A percentile compares a stretch with the other conserved stretches of the same genome.
Conservation (phyloP, 2,329 filamentous ascomycete species). For the Coniella vitis region DNA sequence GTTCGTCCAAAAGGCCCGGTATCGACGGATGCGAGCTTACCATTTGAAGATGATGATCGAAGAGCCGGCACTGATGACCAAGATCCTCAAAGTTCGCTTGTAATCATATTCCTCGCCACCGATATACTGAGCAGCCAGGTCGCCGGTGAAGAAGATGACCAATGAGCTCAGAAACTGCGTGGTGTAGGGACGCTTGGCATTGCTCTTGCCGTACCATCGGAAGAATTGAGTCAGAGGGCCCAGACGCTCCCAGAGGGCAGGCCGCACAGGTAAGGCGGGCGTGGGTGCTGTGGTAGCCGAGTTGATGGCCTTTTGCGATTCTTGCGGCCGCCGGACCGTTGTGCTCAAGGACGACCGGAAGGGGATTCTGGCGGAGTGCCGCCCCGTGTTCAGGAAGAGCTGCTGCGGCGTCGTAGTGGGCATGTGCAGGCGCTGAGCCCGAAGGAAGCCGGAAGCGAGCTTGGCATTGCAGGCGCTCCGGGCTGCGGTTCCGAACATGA, state of each 20-base stretch:
- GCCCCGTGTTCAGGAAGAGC: background rate
- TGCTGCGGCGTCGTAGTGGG: background rate
- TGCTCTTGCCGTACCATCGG: conserved; percentile 60
- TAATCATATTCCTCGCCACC: conserved; percentile 58
- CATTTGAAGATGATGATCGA: conserved; percentile 77
- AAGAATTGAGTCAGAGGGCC: conserved; percentile 48
- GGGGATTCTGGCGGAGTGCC: background rate
- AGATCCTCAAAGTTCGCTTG: conserved; percentile 59
- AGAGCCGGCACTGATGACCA: conserved; percentile 65
- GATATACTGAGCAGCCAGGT: conserved; percentile 70
- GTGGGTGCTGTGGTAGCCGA: conserved; percentile 29
- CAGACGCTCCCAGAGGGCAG: conserved; percentile 49
- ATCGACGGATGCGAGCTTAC: conserved; percentile 38
- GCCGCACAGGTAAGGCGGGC: conserved; percentile 28
- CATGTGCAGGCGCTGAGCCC: conserved; percentile 1
- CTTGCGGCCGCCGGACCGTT: background rate
- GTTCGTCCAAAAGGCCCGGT: background rate
- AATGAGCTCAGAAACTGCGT: conserved; percentile 73
- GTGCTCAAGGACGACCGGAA: background rate
- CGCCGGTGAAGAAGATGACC: conserved; percentile 71
- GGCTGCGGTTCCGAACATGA: conserved; percentile 1
- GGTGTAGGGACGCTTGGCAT: conserved; percentile 62
- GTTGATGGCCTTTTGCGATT: conserved; percentile 4
- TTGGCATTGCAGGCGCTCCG: background rate
- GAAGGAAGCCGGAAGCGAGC: background rate